These are phyloP conservation scores for Pisolithus microcarpus DNA, from an alignment of 768 basidiomycete species.

Conservation along the genomic window DNA sequence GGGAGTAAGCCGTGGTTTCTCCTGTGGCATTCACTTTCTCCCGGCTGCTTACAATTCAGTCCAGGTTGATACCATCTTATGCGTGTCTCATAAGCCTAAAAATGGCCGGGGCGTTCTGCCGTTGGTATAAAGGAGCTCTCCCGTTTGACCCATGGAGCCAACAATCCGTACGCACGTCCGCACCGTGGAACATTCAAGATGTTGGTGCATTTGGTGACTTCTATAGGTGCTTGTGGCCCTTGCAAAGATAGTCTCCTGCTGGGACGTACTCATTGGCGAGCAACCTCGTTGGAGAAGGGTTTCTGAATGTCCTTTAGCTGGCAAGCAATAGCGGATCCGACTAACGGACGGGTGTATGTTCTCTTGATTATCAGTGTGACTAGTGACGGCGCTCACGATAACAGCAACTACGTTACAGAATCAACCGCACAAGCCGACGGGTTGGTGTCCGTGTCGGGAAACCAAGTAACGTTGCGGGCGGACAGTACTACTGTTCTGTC, in stretches of 20 bases:
- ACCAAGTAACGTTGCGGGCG: constrained; percentile 28
- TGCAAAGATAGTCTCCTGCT: background rate
- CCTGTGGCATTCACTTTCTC: too few species aligned
- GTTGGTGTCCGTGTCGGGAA: constrained; percentile 47
- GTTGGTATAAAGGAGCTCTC: too few species aligned
- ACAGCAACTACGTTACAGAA: constrained; percentile 39
- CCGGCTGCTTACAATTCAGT: too few species aligned
- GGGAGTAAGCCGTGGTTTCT: too few species aligned
- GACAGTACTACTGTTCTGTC: constrained; percentile 27
- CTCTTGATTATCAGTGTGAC: background rate
- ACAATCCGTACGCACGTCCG: too few species aligned
- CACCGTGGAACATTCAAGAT: background rate
- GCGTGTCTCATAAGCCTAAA: too few species aligned
- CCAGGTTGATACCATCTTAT: too few species aligned
- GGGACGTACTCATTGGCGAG: constrained; percentile 41
- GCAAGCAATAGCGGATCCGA: constrained; percentile 26
- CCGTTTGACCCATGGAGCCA: too few species aligned
- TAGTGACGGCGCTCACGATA: background rate
- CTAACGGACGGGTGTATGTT: constrained; percentile 28
- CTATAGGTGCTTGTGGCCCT: background rate
- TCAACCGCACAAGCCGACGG: constrained; percentile 46
- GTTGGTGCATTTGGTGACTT: background rate
- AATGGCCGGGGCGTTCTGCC: too few species aligned
- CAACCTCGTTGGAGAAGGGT: constrained; percentile 39
- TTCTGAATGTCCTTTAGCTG: constrained; percentile 30